Evolutionary conservation across 78 protist species (phyloP).

Genomic region (Dictyostelium intermedium): DNA sequence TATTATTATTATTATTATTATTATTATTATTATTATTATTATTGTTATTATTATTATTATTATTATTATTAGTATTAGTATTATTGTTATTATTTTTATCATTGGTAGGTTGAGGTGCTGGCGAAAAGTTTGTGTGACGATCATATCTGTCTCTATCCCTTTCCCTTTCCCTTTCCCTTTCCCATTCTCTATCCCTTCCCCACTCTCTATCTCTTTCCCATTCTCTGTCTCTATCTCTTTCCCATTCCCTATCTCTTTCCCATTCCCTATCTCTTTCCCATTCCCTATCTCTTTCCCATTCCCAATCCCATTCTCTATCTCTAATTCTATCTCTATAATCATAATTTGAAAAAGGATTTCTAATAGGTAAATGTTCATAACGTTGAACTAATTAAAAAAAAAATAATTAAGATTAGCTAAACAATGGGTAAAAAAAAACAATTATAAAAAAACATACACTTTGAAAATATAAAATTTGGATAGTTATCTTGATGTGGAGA

Average conservation of each 20-base stretch:
- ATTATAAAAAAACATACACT: too few relatives aligned
- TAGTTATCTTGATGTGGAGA: constrained; percentile 21
- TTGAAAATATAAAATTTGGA: constrained; percentile 39
- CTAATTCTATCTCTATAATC: neutral
- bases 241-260: neutral
- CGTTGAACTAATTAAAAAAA: neutral
- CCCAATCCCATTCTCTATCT: neutral
- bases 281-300: neutral
- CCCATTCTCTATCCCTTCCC: neutral
- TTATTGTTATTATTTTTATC: neutral
- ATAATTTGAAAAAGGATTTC: neutral
- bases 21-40: too few relatives aligned
- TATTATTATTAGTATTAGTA: too few relatives aligned
- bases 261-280: neutral
- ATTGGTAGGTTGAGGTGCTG: neutral
- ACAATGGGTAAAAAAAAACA: too few relatives aligned
- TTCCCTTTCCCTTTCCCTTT: neutral
- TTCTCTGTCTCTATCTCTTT: neutral
- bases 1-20: too few relatives aligned
- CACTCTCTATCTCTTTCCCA: neutral
- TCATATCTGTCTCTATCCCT: neutral
- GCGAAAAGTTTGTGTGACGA: neutral
- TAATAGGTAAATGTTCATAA: neutral
- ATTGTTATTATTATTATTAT: too few relatives aligned
- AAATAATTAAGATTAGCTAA: neutral